These are phyloP conservation scores for Chrysanthemum seticuspe DNA, from an alignment of 129 eudicot species.

Conservation along the genomic window DNA sequence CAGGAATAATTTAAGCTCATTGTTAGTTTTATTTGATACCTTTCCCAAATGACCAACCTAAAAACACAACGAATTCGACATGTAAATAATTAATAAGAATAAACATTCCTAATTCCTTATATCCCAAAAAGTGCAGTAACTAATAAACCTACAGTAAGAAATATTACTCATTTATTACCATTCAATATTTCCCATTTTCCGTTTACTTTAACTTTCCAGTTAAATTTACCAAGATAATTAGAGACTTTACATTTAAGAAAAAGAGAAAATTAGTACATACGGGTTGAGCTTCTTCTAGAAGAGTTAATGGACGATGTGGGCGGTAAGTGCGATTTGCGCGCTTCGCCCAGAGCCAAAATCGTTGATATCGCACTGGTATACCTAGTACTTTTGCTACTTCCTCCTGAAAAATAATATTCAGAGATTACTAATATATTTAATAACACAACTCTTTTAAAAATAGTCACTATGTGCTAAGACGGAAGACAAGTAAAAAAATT, in stretches of 20 bases:
- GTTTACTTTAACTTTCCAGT: background rate
- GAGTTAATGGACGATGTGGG: conserved; percentile 84
- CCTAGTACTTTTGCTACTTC: conserved; percentile 89
- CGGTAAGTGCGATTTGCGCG: conserved; percentile 85
- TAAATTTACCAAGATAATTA: background rate
- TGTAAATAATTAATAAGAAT: background rate
- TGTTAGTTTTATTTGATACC: conserved; percentile 16
- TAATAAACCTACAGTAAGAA: background rate
- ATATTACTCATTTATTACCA: background rate
- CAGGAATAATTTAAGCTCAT: conserved; percentile 81
- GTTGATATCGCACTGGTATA: conserved; percentile 77
- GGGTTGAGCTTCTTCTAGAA: conserved; percentile 74
- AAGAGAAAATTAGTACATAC: conserved; percentile 35
- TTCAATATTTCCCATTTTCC: background rate
- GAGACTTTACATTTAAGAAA: background rate
- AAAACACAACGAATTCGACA: conserved; percentile 4
- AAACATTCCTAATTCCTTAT: background rate
- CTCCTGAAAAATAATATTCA: conserved; percentile 45
- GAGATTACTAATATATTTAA: conserved; percentile 11
- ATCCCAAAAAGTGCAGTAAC: no score
- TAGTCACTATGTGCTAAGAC: no score
- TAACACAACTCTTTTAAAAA: background rate
- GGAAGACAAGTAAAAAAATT: no score
- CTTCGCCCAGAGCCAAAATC: conserved; percentile 92
- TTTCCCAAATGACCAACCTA: conserved; percentile 60